Evolutionary conservation across 306 rosid genomes (phyloP).

Genomic region (Geum urbanum): DNA sequence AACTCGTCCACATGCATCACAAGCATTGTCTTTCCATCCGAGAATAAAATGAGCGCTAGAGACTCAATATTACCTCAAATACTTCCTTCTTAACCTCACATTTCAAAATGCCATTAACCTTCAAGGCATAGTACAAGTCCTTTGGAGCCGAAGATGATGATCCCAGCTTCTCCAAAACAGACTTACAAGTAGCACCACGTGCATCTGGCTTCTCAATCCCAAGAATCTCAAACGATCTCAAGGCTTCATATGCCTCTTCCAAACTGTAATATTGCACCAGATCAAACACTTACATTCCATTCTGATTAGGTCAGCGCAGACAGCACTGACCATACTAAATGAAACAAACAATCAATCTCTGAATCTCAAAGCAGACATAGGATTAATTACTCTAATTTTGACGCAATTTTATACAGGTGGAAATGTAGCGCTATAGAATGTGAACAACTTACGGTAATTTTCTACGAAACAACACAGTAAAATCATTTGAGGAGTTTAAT

Average conservation of each 20-base stretch:
- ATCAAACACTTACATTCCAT: constrained; percentile 15
- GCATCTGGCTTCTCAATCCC: constrained; percentile 53
- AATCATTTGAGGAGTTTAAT: neutral
- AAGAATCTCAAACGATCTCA: constrained; percentile 72
- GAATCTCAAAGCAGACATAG: no score
- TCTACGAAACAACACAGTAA: neutral
- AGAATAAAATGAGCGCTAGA: constrained; percentile 17
- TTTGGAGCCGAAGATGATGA: constrained; percentile 46
- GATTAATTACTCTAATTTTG: neutral
- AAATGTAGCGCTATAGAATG: neutral
- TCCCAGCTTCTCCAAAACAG: constrained; percentile 58
- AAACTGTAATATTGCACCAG: constrained; percentile 46
- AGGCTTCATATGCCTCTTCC: constrained; percentile 74
- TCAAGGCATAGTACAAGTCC: constrained; percentile 70
- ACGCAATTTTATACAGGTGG: no score
- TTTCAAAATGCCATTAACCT: constrained; percentile 58
- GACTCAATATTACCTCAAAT: constrained; percentile 50
- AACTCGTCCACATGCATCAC: constrained; percentile 8
- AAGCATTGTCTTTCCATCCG: constrained; percentile 15
- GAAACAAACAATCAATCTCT: neutral
- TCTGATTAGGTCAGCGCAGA: neutral
- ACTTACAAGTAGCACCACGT: constrained; percentile 41
- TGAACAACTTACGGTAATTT: no score
- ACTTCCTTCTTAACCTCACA: constrained; percentile 50
- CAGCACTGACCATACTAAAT: neutral